A percentile compares a stretch with the other conserved stretches of the same genome.
Conservation (phyloP, 768 basidiomycete genomes). For the Coprinopsis cinerea region DNA sequence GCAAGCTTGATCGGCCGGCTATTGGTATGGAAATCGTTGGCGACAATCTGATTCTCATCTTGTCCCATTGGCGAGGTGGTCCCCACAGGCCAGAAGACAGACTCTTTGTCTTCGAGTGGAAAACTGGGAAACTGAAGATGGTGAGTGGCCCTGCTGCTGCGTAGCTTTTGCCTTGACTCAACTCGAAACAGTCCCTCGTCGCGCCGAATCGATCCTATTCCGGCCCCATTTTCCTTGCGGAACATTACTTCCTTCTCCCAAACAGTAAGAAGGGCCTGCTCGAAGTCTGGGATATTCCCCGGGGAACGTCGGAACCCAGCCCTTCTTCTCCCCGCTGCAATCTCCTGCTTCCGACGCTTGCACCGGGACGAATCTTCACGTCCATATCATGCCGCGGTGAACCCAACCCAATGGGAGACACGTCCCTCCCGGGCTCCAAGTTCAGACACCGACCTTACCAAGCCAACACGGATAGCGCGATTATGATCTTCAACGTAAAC, state of each 20-base stretch:
- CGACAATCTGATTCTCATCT: conserved; percentile 34
- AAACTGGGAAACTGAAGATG: conserved; percentile 27
- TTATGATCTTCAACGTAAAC: conserved; percentile 29
- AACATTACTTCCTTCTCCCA: conserved; percentile 27
- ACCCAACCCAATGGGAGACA: conserved; percentile 30
- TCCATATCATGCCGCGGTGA: conserved; percentile 33
- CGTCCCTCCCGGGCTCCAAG: conserved; percentile 6
- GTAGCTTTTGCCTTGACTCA: neutral
- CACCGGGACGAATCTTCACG: conserved; percentile 16
- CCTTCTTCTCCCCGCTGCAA: conserved; percentile 17
- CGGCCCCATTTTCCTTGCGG: conserved; percentile 28
- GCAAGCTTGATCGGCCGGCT: conserved; percentile 21
- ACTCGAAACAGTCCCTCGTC: conserved; percentile 13
- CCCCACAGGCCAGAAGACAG: conserved; percentile 18
- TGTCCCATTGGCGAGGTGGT: conserved; percentile 21
- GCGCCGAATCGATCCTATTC: conserved; percentile 23
- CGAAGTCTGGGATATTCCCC: conserved; percentile 32
- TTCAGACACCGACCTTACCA: conserved; percentile 11
- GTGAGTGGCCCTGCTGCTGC: conserved; percentile 18
- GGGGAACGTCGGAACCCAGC: conserved; percentile 7
- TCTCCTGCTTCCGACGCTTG: conserved; percentile 27
- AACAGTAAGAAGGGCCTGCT: conserved; percentile 24
- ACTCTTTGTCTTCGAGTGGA: conserved; percentile 42
- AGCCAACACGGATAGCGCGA: conserved; percentile 20
- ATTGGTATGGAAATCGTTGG: conserved; percentile 44